Conservation (phyloP, 257 asterid species). For the Primulina eburnea region DNA sequence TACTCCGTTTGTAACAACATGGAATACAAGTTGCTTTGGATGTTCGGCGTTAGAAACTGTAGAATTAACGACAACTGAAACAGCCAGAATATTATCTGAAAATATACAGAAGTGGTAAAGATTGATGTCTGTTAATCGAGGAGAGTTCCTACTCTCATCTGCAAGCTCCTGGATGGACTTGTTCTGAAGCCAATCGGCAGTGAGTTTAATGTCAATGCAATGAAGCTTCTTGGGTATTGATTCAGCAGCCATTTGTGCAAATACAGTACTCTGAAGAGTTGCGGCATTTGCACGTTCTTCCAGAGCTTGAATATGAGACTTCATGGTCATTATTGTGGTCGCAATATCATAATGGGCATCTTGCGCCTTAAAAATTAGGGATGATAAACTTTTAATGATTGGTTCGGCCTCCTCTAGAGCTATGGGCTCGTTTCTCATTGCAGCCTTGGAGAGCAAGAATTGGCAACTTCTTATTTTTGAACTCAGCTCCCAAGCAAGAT, state of each 20-base stretch:
- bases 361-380: slow-evolving; percentile 48
- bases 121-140: slow-evolving; percentile 33
- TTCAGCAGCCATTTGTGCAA: slow-evolving; percentile 51
- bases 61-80: slow-evolving; percentile 49
- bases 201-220: slow-evolving; percentile 44
- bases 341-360: slow-evolving; percentile 45
- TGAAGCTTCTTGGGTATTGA: slow-evolving; percentile 48
- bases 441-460: slow-evolving; percentile 43
- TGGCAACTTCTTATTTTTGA: slow-evolving; percentile 48
- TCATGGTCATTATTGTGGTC: slow-evolving; percentile 49
- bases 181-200: slow-evolving; percentile 45
- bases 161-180: slow-evolving; percentile 28
- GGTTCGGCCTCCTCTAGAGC: slow-evolving; percentile 40
- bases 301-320: slow-evolving; percentile 45
- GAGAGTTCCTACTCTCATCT: slow-evolving; percentile 23
- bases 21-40: slow-evolving; percentile 42
- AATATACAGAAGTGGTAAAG: slow-evolving; percentile 45
- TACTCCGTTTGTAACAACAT: slow-evolving; percentile 47
- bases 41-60: slow-evolving; percentile 36
- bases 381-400: slow-evolving; percentile 43
- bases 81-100: slow-evolving; percentile 50
- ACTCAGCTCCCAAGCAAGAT: slow-evolving; percentile 51
- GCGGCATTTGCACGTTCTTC: slow-evolving; percentile 44
- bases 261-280: slow-evolving; percentile 45
- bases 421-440: slow-evolving; percentile 43